Percentiles rank a stretch among this genome's conserved stretches.
These are phyloP conservation scores for Starmerella scarabaei DNA, from an alignment of 805 yeast species.

Conservation along the genomic window DNA sequence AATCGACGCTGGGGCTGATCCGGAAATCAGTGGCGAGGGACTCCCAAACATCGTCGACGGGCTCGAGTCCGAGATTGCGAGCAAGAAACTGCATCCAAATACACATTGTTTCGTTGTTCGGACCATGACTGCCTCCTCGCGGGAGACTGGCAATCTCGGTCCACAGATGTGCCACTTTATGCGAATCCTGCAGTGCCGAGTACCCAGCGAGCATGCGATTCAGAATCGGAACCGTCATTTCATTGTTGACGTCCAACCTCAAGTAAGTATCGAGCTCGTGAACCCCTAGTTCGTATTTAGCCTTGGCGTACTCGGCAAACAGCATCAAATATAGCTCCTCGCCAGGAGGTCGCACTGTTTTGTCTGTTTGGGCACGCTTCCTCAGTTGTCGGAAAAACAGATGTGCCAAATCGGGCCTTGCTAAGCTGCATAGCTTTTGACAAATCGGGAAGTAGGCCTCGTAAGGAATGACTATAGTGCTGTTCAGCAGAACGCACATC, in stretches of 20 bases:
- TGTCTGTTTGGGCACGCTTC: slow-evolving; percentile 37
- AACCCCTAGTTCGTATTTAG: slow-evolving; percentile 51
- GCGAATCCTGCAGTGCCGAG: slow-evolving; percentile 41
- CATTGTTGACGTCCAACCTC: slow-evolving; percentile 48
- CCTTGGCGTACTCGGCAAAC: slow-evolving; percentile 48
- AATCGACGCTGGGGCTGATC: slow-evolving; percentile 39
- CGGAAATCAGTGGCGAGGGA: slow-evolving; percentile 39
- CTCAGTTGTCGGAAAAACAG: slow-evolving; percentile 49
- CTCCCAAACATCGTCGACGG: slow-evolving; percentile 51
- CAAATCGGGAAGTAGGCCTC: slow-evolving; percentile 48
- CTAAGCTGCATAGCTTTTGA: slow-evolving; percentile 39
- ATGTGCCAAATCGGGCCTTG: slow-evolving; percentile 50
- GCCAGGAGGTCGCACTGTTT: slow-evolving; percentile 39
- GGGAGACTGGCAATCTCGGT: slow-evolving; percentile 45
- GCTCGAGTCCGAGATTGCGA: slow-evolving; percentile 35
- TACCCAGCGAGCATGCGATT: slow-evolving; percentile 56
- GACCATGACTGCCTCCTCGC: slow-evolving; percentile 30
- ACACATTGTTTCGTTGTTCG: slow-evolving; percentile 50
- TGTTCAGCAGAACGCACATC: slow-evolving; percentile 43
- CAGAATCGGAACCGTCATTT: slow-evolving; percentile 43
- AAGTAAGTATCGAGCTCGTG: slow-evolving; percentile 48
- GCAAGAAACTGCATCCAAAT: slow-evolving; percentile 56
- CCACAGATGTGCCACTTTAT: slow-evolving; percentile 47
- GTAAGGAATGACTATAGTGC: slow-evolving; percentile 43
- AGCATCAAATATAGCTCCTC: slow-evolving; percentile 47